Base-by-base conservation (phyloP, 257 asterid genomes). In the Petunia secreta region DNA sequence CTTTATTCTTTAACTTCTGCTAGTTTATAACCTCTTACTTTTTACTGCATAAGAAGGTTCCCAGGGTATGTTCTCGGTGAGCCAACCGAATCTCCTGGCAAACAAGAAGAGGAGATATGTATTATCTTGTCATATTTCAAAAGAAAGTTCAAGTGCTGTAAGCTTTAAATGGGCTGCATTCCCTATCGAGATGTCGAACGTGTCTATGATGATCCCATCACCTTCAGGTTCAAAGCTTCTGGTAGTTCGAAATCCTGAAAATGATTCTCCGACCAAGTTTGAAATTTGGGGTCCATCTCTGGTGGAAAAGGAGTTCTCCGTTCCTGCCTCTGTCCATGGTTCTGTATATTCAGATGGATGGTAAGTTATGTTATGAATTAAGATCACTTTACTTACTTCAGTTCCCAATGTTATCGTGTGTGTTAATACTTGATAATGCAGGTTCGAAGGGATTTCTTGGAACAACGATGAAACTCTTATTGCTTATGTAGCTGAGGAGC, bases 381-480 rank as follows among this genome's bases (percentile, higher is more conserved):
- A 67, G 3, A 55, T 73, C 25, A 50, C 13, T 34, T 71, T 71
- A 71, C 77, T 46, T 50, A 71, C 60, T 11, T 73, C 77, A 48
- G 60, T 0, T 71, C 25, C 77, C 2, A 2, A 34, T 73, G 11
- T 25, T 43, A 25, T 44, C 5, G 9, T 10, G 34, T 71, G 60
- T 36, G 59, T 50, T 34, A 50, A 8, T 48, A 34, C 50, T 50
- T 73, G 62, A 34, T 36, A 48, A 73, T 73, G 44, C 62, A 96
- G 99, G 99, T 96, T 96, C 60, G 99, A 96, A 89, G 98, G 99
- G 62, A 88, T 94, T 79, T 92, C 99, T 3, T 96, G 99, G 99
- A 89, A 94, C 88, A 83, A 85, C 6, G 94, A 96, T 76, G 99
- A 94, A 94, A 92, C 91, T 69, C 68, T 80, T 74, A 86, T 94